These are phyloP conservation scores for Nematodospora valgi DNA, from an alignment of 805 yeast species.

Conservation along the genomic window DNA sequence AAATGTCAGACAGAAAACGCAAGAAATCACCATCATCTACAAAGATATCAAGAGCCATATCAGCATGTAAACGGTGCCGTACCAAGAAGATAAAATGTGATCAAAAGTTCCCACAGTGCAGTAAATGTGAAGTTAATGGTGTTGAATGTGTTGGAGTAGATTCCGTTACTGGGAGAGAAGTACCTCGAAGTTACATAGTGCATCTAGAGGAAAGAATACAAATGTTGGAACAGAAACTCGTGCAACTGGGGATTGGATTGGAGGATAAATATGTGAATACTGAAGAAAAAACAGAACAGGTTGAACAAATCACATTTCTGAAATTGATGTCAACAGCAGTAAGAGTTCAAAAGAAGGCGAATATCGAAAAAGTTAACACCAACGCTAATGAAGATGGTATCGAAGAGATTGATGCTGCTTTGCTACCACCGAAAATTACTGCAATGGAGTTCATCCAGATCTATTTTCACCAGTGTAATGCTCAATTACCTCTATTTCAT, in stretches of 20 bases:
- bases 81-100: constrained; percentile 64
- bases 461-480: constrained; percentile 75
- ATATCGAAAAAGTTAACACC: constrained; percentile 7
- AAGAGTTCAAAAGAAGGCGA: constrained; percentile 38
- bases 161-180: constrained; percentile 83
- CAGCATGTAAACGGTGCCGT: constrained; percentile 85
- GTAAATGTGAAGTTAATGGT: constrained; percentile 59
- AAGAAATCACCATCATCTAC: not conserved
- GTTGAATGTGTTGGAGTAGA: constrained; percentile 81
- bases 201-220: constrained; percentile 66
- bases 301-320: constrained; percentile 58
- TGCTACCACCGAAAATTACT: constrained; percentile 64
- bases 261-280: constrained; percentile 1
- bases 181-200: constrained; percentile 75
- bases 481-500: constrained; percentile 82
- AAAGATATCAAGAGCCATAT: constrained; percentile 55
- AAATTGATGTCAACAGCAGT: constrained; percentile 75
- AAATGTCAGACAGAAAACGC: too few species aligned
- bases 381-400: not conserved
- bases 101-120: constrained; percentile 63
- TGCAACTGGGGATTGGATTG: constrained; percentile 35
- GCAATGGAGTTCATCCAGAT: constrained; percentile 64
- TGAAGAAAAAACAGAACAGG: constrained; percentile 1
- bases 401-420: constrained; percentile 30
- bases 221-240: constrained; percentile 50